Conservation (phyloP, 2,329 filamentous ascomycete species). For the Stylonectria norvegica region DNA sequence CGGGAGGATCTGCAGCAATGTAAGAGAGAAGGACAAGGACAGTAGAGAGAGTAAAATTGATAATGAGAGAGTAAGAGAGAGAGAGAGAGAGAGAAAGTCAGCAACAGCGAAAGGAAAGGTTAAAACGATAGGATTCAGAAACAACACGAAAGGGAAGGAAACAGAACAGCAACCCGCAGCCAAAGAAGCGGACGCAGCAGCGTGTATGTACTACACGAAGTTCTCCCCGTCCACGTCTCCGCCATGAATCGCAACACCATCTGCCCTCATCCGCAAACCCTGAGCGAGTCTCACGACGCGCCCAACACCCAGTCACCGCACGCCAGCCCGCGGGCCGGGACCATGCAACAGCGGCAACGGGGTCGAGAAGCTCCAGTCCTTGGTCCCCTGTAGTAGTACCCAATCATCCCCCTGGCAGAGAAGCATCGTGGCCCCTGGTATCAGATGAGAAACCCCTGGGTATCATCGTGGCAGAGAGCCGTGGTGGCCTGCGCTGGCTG, state of each 20-base stretch:
- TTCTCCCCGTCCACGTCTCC: neutral
- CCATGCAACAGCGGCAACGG: neutral
- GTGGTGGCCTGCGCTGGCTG: neutral
- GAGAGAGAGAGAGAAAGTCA: slow-evolving; percentile 5
- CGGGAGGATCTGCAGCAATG: slow-evolving; percentile 4
- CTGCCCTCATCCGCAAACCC: slow-evolving; percentile 1
- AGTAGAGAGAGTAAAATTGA: slow-evolving; percentile 11
- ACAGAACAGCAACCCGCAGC: too few species aligned
- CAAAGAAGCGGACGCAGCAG: slow-evolving; percentile 1
- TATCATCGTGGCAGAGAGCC: too few species aligned
- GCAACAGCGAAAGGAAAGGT: slow-evolving; percentile 9
- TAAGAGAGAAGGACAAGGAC: slow-evolving; percentile 13
- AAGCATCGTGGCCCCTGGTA: too few species aligned
- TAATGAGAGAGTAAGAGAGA: slow-evolving; percentile 11
- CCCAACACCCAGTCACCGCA: slow-evolving; percentile 19
- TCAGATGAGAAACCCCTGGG: too few species aligned
- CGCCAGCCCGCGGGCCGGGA: neutral
- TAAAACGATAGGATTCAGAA: slow-evolving; percentile 10
- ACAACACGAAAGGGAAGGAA: slow-evolving; percentile 14
- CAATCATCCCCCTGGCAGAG: too few species aligned
- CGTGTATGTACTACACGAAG: slow-evolving; percentile 2
- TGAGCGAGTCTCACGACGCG: slow-evolving; percentile 24
- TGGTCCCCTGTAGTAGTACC: too few species aligned
- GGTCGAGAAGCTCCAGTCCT: neutral
- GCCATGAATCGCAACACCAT: too few species aligned